Percentiles rank a stretch among this genome's conserved stretches.
phyloP scores from a whole-genome alignment of 176 grass and related monocot species.

The Oryza meridionalis region DNA sequence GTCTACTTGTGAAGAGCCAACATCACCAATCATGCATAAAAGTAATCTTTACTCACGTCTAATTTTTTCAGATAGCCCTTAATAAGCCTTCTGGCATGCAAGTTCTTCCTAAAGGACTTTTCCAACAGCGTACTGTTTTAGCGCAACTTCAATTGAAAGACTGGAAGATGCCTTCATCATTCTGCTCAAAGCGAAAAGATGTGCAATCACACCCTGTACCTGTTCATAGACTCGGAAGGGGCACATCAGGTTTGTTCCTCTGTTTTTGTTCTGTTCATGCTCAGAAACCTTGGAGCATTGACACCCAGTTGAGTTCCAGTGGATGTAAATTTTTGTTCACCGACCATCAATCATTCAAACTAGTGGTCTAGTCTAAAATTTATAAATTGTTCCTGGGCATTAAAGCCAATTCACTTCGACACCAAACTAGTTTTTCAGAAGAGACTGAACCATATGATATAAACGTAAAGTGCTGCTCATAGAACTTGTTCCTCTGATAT shows the following conservation, averaged over 20 bases:
- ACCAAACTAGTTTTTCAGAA: not conserved
- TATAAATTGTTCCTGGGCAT: not conserved
- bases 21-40: conserved; percentile 6
- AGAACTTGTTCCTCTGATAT: not conserved
- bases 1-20: conserved; percentile 1
- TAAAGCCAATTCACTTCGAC: not conserved
- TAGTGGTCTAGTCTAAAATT: conserved; percentile 3
- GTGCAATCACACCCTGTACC: conserved; percentile 72
- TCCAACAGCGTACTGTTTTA: conserved; percentile 89
- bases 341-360: not conserved
- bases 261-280: conserved; percentile 22
- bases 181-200: conserved; percentile 36
- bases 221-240: conserved; percentile 90
- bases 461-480: not conserved
- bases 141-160: conserved; percentile 79
- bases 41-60: not conserved
- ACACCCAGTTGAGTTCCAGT: conserved; percentile 16
- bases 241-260: conserved; percentile 80
- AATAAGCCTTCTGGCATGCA: conserved; percentile 97
- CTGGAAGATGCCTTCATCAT: conserved; percentile 55
- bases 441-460: conserved; percentile 3
- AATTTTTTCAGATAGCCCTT: conserved; percentile 61
- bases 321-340: not conserved
- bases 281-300: not conserved
- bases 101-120: conserved; percentile 93